Evolutionary conservation across 2,329 filamentous ascomycete genomes (phyloP).

Genomic region (Calonectria crousiana): DNA sequence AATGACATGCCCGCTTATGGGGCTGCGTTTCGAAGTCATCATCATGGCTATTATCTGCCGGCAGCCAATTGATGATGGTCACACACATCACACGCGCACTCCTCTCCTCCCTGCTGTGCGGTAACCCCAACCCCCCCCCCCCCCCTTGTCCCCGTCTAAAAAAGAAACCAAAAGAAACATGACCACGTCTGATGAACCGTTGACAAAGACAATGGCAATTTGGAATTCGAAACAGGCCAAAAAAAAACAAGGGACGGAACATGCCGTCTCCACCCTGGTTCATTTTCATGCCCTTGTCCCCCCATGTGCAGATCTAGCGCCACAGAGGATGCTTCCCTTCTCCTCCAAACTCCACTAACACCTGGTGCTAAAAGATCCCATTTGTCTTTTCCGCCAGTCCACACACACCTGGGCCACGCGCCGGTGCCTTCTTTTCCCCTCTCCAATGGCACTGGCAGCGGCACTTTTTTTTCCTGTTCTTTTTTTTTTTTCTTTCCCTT

Average conservation of each 20-base stretch:
- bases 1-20: slow-evolving; percentile 2
- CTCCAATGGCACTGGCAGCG: not conserved
- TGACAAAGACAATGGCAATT: not conserved
- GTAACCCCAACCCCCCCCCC: not conserved
- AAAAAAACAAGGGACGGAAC: not conserved
- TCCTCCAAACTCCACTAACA: slow-evolving; percentile 2
- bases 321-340: not conserved
- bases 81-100: not conserved
- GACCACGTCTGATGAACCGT: not conserved
- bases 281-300: not conserved
- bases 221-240: not conserved
- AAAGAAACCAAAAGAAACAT: not conserved
- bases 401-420: not conserved
- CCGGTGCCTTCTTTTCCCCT: not conserved
- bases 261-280: slow-evolving; percentile 10
- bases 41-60: not conserved
- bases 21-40: not conserved
- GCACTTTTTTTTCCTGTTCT: not conserved
- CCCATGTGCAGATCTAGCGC: slow-evolving; percentile 25
- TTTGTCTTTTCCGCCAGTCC: not conserved
- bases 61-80: not conserved
- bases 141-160: not conserved
- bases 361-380: not conserved
- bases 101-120: not conserved
- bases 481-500: not conserved